Base-by-base conservation (phyloP, 441 rosid species). In the Theobroma grandiflorum region DNA sequence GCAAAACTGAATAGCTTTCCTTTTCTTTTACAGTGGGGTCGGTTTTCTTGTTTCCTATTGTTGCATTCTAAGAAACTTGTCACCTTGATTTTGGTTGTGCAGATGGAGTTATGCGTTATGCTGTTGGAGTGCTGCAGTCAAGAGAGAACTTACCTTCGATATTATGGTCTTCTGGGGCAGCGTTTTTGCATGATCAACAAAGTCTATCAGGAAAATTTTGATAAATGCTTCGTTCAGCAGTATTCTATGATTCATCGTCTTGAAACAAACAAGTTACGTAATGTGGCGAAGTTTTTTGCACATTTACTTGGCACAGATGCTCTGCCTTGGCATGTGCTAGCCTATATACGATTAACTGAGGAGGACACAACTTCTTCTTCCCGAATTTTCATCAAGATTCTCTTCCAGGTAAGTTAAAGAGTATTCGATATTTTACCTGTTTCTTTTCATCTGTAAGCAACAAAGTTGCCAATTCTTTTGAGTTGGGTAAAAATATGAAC, bases 101-200 rank as follows among this genome's bases (percentile, higher is more conserved):
- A 96, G 98, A 94, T 92, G 99, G 98, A 95, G 83, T 84, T 96
- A 45, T 91, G 98, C 82, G 79, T 92, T 52, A 95, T 95, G 99
- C 92, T 96, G 5, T 81, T 96, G 90, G 99, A 96, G 78, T 96
- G 99, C 82, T 96, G 96, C 89, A 88, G 95, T 81, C 98, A 95
- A 75, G 99, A 92, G 90, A 92, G 97, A 84, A 95, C 99, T 64
- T 94, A 97, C 72, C 97, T 91, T 40, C 91, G 97, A 4, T 91
- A 92, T 84, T 95, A 95, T 45, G 99, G 98, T 78, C 91, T 97
- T 62, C 77, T 94, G 77, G 98, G 99, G 61, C 96, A 95, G 89
- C 90, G 99, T 45, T 94, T 97, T 84, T 94, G 98, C 87, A 94
- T 91, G 93, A 92, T 95, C 82, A 92, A 95, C 86, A 95, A 91